Conservation (phyloP, 192 early-diverging fungal species). For the Coemansia sp. region DNA sequence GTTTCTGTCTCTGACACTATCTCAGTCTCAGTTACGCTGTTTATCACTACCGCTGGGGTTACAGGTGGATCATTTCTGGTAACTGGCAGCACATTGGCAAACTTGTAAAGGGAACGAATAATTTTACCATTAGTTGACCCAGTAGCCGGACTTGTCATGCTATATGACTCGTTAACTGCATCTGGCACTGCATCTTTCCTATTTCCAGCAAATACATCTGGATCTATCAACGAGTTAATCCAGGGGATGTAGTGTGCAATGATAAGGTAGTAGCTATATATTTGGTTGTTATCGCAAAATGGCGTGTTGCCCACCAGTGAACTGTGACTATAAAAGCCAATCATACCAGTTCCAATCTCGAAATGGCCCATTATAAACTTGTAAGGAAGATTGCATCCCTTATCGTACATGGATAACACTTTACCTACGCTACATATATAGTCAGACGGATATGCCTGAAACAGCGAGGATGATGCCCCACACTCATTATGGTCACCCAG, state of each 20-base stretch:
- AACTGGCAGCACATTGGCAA: neutral
- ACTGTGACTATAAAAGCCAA: slow-evolving; percentile 30
- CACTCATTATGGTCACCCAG: neutral
- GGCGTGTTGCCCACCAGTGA: neutral
- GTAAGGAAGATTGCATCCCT: slow-evolving; percentile 17
- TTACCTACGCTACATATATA: slow-evolving; percentile 18
- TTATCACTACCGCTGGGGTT: too few relatives aligned
- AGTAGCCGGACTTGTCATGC: neutral
- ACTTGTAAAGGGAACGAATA: neutral
- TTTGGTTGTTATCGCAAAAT: slow-evolving; percentile 4
- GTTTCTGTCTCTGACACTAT: neutral
- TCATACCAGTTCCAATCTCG: slow-evolving; percentile 3
- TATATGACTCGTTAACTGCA: neutral
- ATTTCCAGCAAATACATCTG: neutral
- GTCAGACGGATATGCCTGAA: slow-evolving; percentile 7
- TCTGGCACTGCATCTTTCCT: neutral
- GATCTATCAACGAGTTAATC: slow-evolving; percentile 4
- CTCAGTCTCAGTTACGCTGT: neutral
- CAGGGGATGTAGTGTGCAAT: slow-evolving; percentile 31
- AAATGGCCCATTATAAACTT: slow-evolving; percentile 14
- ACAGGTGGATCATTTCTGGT: too few relatives aligned
- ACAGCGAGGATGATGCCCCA: neutral
- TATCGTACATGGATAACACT: neutral
- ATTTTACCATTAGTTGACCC: neutral
- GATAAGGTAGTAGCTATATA: slow-evolving; percentile 24